Base-by-base conservation (phyloP, 2,329 filamentous ascomycete genomes). In the Lachnellula arida region DNA sequence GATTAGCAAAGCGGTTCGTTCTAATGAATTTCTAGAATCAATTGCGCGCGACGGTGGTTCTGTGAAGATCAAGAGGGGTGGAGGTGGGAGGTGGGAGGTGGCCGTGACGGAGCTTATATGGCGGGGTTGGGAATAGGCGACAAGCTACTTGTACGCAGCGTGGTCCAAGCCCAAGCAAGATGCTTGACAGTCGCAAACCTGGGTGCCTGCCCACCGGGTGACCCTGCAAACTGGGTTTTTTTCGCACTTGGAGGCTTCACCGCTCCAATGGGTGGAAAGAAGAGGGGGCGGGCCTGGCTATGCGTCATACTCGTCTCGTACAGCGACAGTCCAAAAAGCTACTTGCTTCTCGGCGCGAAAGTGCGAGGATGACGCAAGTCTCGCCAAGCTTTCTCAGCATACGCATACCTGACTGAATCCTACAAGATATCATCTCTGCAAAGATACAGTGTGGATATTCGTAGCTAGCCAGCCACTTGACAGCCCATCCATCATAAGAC, bases 111-210 rank as follows among this genome's bases (percentile, higher is more conserved):
- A 51, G 59, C 53, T 61, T 52, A 58, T 55, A 58, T 62, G 47
- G 63, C 64, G 65, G 61, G 65, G 65, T 57, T 57, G 60, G 63
- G 43, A 61, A 63, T 61, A 64, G 53, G 25, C 25, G 60, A 63
- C 63, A 62, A 56, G 57, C 48, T 55, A 58, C 59, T 40, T 57
- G 55, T 15, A 19, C n/a, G 15, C 15, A 43, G 14, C 60, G 47
- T 57, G 60, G 60, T 57, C 63, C 58, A 59, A 62, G 59, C 61
- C 62, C 57, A 28, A 22, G 22, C 22, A 22, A 22, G 22, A 22
- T 22, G 22, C 22, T 22, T 22, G 22, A 22, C 22, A 22, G 22
- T 22, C 22, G 22, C 22, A 22, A 28, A 8, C 7, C 25, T 28
- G 7, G 7, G 7, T 28, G 25, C 7, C n/a, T 51, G 9, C 9